Evolutionary conservation across 1,284 basidiomycete genomes (phyloP).

Genomic region (Austroboletus niveus): DNA sequence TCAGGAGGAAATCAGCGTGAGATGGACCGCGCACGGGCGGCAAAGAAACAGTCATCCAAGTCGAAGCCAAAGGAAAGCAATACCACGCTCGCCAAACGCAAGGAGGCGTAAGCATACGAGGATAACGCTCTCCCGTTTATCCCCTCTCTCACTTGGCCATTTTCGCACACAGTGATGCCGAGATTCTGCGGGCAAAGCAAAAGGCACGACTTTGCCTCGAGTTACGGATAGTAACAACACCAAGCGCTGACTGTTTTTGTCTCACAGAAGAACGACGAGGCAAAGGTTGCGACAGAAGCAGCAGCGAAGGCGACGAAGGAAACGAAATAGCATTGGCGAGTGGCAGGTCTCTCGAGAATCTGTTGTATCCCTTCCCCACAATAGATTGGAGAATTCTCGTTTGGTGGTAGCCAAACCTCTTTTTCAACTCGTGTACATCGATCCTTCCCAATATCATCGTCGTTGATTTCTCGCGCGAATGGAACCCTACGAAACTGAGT

Average conservation of each 20-base stretch:
- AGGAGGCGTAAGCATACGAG: conserved; percentile 62
- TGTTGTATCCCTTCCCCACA: conserved; percentile 4
- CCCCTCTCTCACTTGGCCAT: conserved; percentile 22
- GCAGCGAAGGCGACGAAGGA: conserved; percentile 27
- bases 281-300: conserved; percentile 40
- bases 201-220: conserved; percentile 46
- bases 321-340: conserved; percentile 43
- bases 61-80: conserved; percentile 69
- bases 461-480: conserved; percentile 1
- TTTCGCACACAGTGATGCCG: conserved; percentile 58
- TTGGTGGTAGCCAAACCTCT: conserved; percentile 6
- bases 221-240: conserved; percentile 8
- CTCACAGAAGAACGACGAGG: conserved; percentile 61
- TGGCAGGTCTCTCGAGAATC: conserved; percentile 18
- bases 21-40: conserved; percentile 65
- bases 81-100: conserved; percentile 58
- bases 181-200: conserved; percentile 71
- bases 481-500: conserved; percentile 1
- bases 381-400: conserved; percentile 10
- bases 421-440: not conserved
- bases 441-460: conserved; percentile 16
- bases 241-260: conserved; percentile 10
- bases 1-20: conserved; percentile 81
- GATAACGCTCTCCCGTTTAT: conserved; percentile 14
- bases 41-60: conserved; percentile 67